Conservation (phyloP, 495 filamentous ascomycete genomes). For the Niebla homalea region DNA sequence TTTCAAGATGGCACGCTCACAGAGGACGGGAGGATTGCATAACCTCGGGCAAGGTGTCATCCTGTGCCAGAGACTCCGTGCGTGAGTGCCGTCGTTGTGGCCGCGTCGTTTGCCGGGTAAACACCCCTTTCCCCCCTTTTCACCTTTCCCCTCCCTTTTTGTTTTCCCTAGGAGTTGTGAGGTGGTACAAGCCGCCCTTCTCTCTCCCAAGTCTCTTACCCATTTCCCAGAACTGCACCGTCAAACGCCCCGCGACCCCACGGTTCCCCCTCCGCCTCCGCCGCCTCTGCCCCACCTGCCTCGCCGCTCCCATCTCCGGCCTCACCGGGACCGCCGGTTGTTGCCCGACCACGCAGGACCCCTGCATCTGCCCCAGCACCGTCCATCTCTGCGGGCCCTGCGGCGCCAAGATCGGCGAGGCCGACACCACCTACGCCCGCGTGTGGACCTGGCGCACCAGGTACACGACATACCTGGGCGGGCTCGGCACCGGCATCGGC, state of each 20-base stretch:
- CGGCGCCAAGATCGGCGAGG: constrained; percentile 50
- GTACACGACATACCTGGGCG: constrained; percentile 69
- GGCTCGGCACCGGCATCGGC: constrained; percentile 73
- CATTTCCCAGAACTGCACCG: constrained; percentile 58
- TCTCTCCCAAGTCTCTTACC: background rate
- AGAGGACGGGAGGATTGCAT: constrained; percentile 27
- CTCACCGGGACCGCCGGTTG: constrained; percentile 4
- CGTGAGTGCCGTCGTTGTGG: constrained; percentile 66
- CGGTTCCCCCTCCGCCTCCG: constrained; percentile 57
- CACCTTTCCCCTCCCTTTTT: background rate
- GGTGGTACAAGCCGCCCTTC: too few species aligned
- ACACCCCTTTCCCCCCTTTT: constrained; percentile 11
- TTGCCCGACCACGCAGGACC: constrained; percentile 23
- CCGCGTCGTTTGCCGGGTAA: constrained; percentile 64
- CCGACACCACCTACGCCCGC: constrained; percentile 62
- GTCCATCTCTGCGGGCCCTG: constrained; percentile 76
- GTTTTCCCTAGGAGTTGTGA: too few species aligned
- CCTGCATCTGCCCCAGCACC: constrained; percentile 54
- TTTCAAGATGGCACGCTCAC: constrained; percentile 24
- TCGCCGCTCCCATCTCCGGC: constrained; percentile 45
- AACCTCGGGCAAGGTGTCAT: constrained; percentile 51
- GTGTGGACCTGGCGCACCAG: constrained; percentile 81
- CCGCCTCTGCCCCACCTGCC: constrained; percentile 62
- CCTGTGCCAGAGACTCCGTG: constrained; percentile 78
- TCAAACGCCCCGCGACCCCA: constrained; percentile 53